phyloP scores from a whole-genome alignment of 768 basidiomycete species.

The Kwoniella dendrophila region DNA sequence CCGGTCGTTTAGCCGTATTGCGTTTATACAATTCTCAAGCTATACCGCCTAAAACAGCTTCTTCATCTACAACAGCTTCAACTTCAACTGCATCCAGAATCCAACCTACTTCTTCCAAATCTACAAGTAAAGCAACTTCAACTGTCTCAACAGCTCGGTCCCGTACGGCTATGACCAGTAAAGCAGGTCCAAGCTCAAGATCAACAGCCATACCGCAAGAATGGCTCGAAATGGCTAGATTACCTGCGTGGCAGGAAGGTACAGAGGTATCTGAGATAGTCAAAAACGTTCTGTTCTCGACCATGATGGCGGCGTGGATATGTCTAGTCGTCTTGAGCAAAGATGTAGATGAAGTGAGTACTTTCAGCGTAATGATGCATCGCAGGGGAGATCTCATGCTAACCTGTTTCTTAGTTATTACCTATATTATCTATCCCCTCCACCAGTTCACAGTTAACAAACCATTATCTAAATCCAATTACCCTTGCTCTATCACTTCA shows the following conservation, averaged over 20 bases:
- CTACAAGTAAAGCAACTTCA: not conserved
- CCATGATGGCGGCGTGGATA: constrained; percentile 31
- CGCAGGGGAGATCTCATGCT: not conserved
- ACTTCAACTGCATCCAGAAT: not conserved
- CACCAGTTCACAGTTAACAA: not conserved
- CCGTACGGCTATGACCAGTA: not conserved
- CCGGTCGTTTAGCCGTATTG: constrained; percentile 21
- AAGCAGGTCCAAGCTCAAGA: not conserved
- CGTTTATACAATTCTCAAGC: constrained; percentile 17
- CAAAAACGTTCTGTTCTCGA: constrained; percentile 23
- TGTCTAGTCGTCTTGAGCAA: constrained; percentile 12
- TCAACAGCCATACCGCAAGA: constrained; percentile 3
- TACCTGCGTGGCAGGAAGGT: constrained; percentile 16
- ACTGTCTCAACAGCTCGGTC: not conserved
- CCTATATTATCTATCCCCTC: not conserved
- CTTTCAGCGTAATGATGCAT: not conserved
- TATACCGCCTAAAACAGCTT: not conserved
- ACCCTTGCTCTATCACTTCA: constrained; percentile 18
- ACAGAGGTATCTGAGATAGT: constrained; percentile 12
- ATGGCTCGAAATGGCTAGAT: constrained; percentile 21
- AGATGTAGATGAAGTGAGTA: constrained; percentile 14
- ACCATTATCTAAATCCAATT: constrained; percentile 24
- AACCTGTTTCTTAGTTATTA: not conserved
- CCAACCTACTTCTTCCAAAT: constrained; percentile 5
- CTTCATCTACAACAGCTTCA: not conserved